These are phyloP conservation scores for Cordyceps farinosa DNA, from an alignment of 2,329 filamentous ascomycete species.

Conservation along the genomic window DNA sequence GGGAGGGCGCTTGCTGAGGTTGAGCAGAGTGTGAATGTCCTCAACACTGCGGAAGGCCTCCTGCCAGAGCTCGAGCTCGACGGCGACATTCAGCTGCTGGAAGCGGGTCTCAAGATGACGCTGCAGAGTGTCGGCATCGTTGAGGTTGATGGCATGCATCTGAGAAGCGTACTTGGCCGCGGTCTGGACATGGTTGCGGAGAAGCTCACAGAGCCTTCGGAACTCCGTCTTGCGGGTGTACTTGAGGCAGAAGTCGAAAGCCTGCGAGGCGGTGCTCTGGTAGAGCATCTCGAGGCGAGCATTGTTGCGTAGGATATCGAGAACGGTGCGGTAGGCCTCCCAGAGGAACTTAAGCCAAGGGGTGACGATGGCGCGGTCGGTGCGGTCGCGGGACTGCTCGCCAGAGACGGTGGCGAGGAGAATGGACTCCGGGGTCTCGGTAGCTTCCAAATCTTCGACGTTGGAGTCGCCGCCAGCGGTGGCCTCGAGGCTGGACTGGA, in stretches of 20 bases:
- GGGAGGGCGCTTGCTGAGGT: conserved; percentile 92
- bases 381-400: conserved; percentile 95
- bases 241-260: conserved; percentile 98
- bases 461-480: conserved; percentile 56
- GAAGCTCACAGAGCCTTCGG: conserved; percentile 93
- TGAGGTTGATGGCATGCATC: conserved; percentile 99
- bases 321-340: conserved; percentile 97
- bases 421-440: conserved; percentile 96
- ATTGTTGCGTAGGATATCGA: conserved; percentile 99
- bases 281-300: conserved; percentile 96
- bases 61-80: conserved; percentile 97
- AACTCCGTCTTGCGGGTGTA: conserved; percentile 99
- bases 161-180: conserved; percentile 98
- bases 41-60: conserved; percentile 99
- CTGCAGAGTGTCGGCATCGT: conserved; percentile 94
- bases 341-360: conserved; percentile 99
- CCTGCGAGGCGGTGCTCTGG: conserved; percentile 95
- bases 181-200: conserved; percentile 98
- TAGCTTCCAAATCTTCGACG: conserved; percentile 93
- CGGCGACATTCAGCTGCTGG: conserved; percentile 96
- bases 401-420: conserved; percentile 96
- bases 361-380: conserved; percentile 95
- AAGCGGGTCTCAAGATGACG: conserved; percentile 97
- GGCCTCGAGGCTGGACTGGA: conserved; percentile 82
- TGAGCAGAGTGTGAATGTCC: conserved; percentile 96